Base-by-base conservation (phyloP, 78 protist species). In the Dictyostelium capitatum region DNA sequence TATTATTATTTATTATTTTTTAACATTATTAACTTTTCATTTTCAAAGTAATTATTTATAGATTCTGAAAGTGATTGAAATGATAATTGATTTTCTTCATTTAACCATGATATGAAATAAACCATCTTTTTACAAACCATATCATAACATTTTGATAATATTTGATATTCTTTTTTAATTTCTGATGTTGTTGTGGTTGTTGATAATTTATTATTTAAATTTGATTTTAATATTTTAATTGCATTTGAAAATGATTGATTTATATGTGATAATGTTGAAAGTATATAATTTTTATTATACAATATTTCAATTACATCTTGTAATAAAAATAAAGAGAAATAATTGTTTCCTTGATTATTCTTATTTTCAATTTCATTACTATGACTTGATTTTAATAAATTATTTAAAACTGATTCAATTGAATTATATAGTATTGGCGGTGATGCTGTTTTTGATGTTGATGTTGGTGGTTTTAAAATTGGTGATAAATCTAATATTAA, bases 21-120 rank as follows among this genome's bases (percentile, higher is more conserved):
- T 74, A 23, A 74, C 23, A 74, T 48, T 48, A 74, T 74, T 48
- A 23, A 47, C 28, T 65, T 65, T 65, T 65, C 74, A 65, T 23
- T 28, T 20, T 72, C 53, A 43, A 43, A 80, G n/a, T 57, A 80
- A 43, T 54, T 62, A 19, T 69, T 48, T 7, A 82, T 41, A 30
- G 41, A 19, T 8, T 17, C 15, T 6, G 89, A 23, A 6, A 82
- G 50, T 30, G 65, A 51, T 82, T 74, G 25, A 50, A 84, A 56
- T 4, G 64, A 23, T 6, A 19, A 6, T 4, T n/a, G 30, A 15
- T 54, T 23, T 59, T 74, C 59, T 46, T 54, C 73, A 25, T 74
- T 72, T 32, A 47, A 14, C 82, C 91, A 84, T 3, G 91, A 54
- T 57, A 84, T n/a, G 57, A 84, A 84, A 23, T 57, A 84, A 25